phyloP scores from a whole-genome alignment of 345 rosid genomes.

The Theobroma cacao region DNA sequence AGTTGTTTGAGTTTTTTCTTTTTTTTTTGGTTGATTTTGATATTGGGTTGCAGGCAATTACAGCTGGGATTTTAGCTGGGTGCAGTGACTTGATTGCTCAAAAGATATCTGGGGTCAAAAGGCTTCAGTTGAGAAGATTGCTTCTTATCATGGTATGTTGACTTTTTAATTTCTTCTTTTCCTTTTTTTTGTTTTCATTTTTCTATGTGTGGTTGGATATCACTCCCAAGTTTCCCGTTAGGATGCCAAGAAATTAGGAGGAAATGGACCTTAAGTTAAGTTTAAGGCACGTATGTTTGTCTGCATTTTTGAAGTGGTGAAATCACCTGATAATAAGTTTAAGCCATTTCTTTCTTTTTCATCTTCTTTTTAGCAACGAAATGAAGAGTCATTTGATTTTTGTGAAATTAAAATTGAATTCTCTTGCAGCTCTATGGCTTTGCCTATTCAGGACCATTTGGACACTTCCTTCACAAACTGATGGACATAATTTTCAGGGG shows the following conservation, averaged over 20 bases:
- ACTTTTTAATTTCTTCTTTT: slow-evolving; percentile 11
- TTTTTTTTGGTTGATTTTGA: not conserved
- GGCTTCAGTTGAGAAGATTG: slow-evolving; percentile 64
- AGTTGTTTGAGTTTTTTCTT: not conserved
- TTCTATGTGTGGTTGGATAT: not conserved
- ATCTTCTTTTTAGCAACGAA: not conserved
- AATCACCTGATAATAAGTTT: not conserved
- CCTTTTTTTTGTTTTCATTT: not conserved
- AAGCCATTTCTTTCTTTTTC: not conserved
- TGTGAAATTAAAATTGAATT: not conserved
- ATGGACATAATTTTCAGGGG: slow-evolving; percentile 76
- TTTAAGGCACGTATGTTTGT: not conserved
- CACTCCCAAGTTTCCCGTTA: slow-evolving; percentile 3
- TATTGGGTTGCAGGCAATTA: slow-evolving; percentile 56
- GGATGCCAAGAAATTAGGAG: slow-evolving; percentile 10
- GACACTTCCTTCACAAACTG: slow-evolving; percentile 80
- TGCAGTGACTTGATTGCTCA: slow-evolving; percentile 80
- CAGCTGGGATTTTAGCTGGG: slow-evolving; percentile 77
- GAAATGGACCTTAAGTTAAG: not conserved
- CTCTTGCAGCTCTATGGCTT: slow-evolving; percentile 74
- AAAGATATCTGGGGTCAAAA: slow-evolving; percentile 75
- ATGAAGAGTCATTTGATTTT: not conserved
- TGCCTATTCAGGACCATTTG: slow-evolving; percentile 88
- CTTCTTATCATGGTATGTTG: slow-evolving; percentile 65
- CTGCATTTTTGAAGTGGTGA: not conserved